These are phyloP conservation scores for Backusella mclennaniae DNA, from an alignment of 192 early-diverging fungal species.

Conservation along the genomic window DNA sequence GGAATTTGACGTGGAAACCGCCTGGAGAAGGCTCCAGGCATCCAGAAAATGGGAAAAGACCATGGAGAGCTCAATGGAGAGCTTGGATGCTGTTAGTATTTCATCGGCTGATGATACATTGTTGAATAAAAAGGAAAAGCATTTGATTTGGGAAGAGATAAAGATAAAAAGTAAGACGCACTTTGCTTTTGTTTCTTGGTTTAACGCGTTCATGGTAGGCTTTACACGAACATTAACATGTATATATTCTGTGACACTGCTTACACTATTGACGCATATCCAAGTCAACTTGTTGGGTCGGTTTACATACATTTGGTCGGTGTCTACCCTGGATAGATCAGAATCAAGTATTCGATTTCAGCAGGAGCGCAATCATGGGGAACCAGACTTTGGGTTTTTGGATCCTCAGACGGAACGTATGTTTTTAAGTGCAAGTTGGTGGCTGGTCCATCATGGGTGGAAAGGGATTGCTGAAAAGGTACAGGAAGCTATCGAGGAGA, in stretches of 20 bases:
- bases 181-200: background rate
- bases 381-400: conserved; percentile 36
- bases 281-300: conserved; percentile 92
- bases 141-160: conserved; percentile 86
- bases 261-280: conserved; percentile 80
- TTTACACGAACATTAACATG: conserved; percentile 85
- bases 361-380: conserved; percentile 21
- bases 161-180: conserved; percentile 70
- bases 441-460: conserved; percentile 89
- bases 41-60: conserved; percentile 32
- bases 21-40: conserved; percentile 64
- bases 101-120: background rate
- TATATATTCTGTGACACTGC: conserved; percentile 82
- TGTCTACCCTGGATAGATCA: conserved; percentile 50
- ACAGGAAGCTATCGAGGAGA: conserved; percentile 61
- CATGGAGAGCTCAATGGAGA: background rate
- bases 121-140: conserved; percentile 52
- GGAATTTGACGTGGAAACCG: conserved; percentile 78
- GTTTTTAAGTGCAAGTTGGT: conserved; percentile 92
- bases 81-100: background rate
- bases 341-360: conserved; percentile 43
- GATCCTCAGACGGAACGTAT: conserved; percentile 67
- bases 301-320: conserved; percentile 84
- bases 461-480: conserved; percentile 65
- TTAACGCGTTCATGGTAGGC: conserved; percentile 38